Evolutionary conservation across 176 grass and related monocot genomes (phyloP), one percentile per base, ranked within the genome.

Genomic region (Puya raimondii): DNA sequence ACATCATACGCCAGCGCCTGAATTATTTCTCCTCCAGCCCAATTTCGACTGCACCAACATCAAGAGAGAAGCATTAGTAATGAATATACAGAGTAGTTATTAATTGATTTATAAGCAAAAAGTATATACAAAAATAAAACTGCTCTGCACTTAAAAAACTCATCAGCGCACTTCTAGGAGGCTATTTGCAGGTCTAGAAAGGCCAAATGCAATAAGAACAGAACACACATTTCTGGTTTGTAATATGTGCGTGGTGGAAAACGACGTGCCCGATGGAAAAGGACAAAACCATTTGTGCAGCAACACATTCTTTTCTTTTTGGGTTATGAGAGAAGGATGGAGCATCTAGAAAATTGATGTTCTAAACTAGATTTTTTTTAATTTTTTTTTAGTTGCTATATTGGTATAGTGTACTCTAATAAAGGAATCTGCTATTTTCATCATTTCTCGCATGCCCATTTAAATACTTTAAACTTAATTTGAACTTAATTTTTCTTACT

Each of bases 1-100:
- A 88, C 94, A 74, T 99, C 94, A 82, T 93, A 93, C 74, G 94
- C 94, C 64, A 99, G 72, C 67, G 94, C 94, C 27, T 86, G 84
- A 48, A 99, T 66, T 65, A 87, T 67, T 73, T 99, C 94, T 88
- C 94, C 94, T 49, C 87, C 94, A 1, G 42, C 77, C 89, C 82
- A 92, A 87, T 90, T 92, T 48, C 89, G 93, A 70, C 93, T 97
- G 66, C 25, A 72, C 14, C 42, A 75, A 67, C 49, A 75, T 29
- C 2, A 18, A 75, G 59, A 64, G 1, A 49, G 57, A 20, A 53
- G 6, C 22, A 66, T 53, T 49, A 66, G 18, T 56, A 21, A 72
- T 18, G 0, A 18, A 72, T 58, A 53, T 2, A 61, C 4, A 47
- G 7, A 17, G 22, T 59, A 29, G 15, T 72, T 58, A 14, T 61